Evolutionary conservation across 306 rosid species (phyloP).

Genomic region (Vigna trinervia): DNA sequence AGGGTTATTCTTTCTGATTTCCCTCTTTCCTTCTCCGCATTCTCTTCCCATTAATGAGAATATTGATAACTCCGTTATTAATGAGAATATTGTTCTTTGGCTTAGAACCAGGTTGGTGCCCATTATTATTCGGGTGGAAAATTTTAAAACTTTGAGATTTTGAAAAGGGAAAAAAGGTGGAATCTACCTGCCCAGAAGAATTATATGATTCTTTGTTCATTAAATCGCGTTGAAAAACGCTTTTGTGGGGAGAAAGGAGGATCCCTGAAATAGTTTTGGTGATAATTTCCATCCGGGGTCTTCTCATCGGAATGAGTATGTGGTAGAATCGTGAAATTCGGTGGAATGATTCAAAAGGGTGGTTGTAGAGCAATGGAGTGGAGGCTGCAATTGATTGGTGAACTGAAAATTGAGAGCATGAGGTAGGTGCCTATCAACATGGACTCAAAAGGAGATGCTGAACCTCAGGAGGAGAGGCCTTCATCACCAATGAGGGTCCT

Average conservation of each 20-base stretch:
- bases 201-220: constrained; percentile 42
- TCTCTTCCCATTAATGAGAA: constrained; percentile 36
- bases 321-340: constrained; percentile 40
- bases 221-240: constrained; percentile 41
- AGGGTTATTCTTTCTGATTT: constrained; percentile 44
- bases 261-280: constrained; percentile 32
- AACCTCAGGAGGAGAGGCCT: constrained; percentile 55
- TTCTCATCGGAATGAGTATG: constrained; percentile 6
- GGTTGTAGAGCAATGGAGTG: constrained; percentile 33
- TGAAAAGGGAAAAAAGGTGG: background rate
- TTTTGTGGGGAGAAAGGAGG: constrained; percentile 42
- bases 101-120: constrained; percentile 48
- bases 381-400: constrained; percentile 40
- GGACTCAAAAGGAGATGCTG: constrained; percentile 67
- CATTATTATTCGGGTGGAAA: constrained; percentile 35
- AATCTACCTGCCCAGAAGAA: constrained; percentile 37
- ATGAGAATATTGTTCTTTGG: constrained; percentile 24
- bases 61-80: constrained; percentile 1
- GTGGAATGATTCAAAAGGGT: constrained; percentile 41
- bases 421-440: constrained; percentile 54
- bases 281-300: constrained; percentile 42
- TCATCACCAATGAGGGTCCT: constrained; percentile 58
- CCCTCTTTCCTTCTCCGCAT: constrained; percentile 23
- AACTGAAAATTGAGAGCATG: constrained; percentile 50
- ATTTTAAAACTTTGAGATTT: constrained; percentile 42